These are phyloP conservation scores for Oryza meyeriana DNA, from an alignment of 176 grass and related monocot genomes.

Conservation along the genomic window DNA sequence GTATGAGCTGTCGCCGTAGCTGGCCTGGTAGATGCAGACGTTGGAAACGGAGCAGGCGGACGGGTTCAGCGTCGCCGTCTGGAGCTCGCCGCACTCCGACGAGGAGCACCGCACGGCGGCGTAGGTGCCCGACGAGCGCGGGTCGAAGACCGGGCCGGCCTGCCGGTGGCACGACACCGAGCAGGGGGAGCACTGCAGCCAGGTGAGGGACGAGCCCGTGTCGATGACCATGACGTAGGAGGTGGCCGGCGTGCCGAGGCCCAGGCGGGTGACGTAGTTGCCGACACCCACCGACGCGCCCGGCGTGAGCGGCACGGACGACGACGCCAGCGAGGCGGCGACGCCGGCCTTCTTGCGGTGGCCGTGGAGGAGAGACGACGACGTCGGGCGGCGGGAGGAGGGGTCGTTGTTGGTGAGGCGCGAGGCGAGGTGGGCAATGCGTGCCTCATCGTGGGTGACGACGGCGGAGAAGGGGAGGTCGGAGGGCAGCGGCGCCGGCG, in stretches of 20 bases:
- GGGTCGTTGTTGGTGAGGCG: slow-evolving; percentile 38
- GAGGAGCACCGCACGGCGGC: slow-evolving; percentile 49
- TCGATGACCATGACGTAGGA: slow-evolving; percentile 80
- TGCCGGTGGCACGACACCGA: slow-evolving; percentile 72
- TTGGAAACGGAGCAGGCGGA: slow-evolving; percentile 50
- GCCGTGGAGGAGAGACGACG: slow-evolving; percentile 20
- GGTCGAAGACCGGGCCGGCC: slow-evolving; percentile 53
- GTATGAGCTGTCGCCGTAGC: slow-evolving; percentile 79
- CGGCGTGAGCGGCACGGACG: slow-evolving; percentile 45
- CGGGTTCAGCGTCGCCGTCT: slow-evolving; percentile 60
- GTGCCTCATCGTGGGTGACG: slow-evolving; percentile 57
- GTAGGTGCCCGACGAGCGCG: slow-evolving; percentile 49
- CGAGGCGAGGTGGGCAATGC: slow-evolving; percentile 47
- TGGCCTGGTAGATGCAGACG: slow-evolving; percentile 75
- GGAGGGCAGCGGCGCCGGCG: slow-evolving; percentile 52
- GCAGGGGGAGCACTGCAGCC: slow-evolving; percentile 88
- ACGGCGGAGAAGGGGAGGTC: slow-evolving; percentile 61
- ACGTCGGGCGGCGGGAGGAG: slow-evolving; percentile 17
- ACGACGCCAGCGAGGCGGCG: background rate
- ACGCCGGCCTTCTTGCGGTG: background rate
- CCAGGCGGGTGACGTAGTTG: slow-evolving; percentile 74
- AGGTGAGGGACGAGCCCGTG: slow-evolving; percentile 79
- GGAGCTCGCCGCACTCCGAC: slow-evolving; percentile 47
- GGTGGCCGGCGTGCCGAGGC: slow-evolving; percentile 60
- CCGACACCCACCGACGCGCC: slow-evolving; percentile 71